Percentiles rank a stretch among this genome's conserved stretches.
Evolutionary conservation across 805 yeast species (phyloP).

Genomic region (Nematodospora valgi): DNA sequence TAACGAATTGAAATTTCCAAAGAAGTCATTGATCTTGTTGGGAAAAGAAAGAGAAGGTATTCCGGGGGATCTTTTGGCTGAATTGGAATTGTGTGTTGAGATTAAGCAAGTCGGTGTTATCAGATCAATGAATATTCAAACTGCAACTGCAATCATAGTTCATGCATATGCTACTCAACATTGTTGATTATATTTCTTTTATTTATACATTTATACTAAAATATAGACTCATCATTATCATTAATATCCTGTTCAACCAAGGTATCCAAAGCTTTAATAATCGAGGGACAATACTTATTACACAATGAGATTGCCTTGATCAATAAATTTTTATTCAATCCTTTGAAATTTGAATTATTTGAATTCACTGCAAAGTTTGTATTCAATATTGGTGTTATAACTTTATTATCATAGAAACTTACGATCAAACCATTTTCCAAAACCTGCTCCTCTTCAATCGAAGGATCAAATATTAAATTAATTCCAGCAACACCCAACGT

Average conservation of each 20-base stretch:
- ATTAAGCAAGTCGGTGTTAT: slow-evolving; percentile 90
- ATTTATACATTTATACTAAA: slow-evolving; percentile 11
- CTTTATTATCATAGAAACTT: slow-evolving; percentile 65
- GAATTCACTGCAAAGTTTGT: slow-evolving; percentile 57
- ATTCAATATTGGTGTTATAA: slow-evolving; percentile 71
- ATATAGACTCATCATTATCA: slow-evolving; percentile 27
- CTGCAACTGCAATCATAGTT: slow-evolving; percentile 92
- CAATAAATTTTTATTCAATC: slow-evolving; percentile 48
- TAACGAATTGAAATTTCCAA: slow-evolving; percentile 66
- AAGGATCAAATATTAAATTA: slow-evolving; percentile 76
- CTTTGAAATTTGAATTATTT: slow-evolving; percentile 47
- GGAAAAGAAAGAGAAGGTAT: slow-evolving; percentile 92
- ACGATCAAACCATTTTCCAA: slow-evolving; percentile 78
- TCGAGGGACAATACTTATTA: slow-evolving; percentile 56
- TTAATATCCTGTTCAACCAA: slow-evolving; percentile 41
- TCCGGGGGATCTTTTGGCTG: slow-evolving; percentile 79
- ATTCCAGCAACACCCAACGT: slow-evolving; percentile 72
- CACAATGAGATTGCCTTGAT: slow-evolving; percentile 56
- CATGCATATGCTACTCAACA: slow-evolving; percentile 82
- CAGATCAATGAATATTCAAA: slow-evolving; percentile 94
- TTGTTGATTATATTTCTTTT: slow-evolving; percentile 30
- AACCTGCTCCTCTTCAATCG: slow-evolving; percentile 83
- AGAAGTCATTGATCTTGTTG: slow-evolving; percentile 69
- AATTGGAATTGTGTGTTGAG: slow-evolving; percentile 82
- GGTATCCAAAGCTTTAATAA: slow-evolving; percentile 55